Conservation (phyloP, 805 yeast genomes). For the Aciculoconidium aculeatum region DNA sequence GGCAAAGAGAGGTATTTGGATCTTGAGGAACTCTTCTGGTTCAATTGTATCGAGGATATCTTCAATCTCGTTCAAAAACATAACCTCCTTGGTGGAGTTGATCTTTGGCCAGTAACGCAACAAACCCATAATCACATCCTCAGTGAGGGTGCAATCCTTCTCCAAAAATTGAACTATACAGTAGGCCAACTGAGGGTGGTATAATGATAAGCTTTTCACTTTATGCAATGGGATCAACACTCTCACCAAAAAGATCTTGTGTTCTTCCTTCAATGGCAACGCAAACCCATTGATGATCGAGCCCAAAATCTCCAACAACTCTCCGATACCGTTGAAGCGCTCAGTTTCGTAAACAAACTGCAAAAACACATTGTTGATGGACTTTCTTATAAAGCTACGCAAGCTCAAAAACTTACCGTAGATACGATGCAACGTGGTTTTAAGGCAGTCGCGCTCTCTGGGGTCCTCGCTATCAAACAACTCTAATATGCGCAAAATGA, state of each 20-base stretch:
- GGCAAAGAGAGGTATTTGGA: conserved; percentile 88
- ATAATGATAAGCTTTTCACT: conserved; percentile 78
- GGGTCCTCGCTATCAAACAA: conserved; percentile 96
- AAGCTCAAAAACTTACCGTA: conserved; percentile 91
- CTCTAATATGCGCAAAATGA: conserved; percentile 74
- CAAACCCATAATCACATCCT: conserved; percentile 93
- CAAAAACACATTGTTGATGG: conserved; percentile 85
- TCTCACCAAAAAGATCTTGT: conserved; percentile 80
- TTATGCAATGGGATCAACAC: conserved; percentile 91
- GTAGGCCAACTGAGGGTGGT: conserved; percentile 95
- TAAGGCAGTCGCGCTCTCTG: conserved; percentile 89
- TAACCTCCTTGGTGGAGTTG: conserved; percentile 89
- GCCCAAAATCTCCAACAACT: conserved; percentile 89
- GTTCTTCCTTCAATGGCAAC: conserved; percentile 93
- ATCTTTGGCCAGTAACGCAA: conserved; percentile 95
- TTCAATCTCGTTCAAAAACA: conserved; percentile 93
- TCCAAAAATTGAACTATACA: conserved; percentile 95
- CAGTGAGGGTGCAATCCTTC: conserved; percentile 87
- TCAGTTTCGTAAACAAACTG: conserved; percentile 94
- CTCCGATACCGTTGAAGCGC: conserved; percentile 93
- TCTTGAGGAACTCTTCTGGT: conserved; percentile 83
- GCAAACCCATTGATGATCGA: conserved; percentile 98
- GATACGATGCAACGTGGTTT: conserved; percentile 91
- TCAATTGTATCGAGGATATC: conserved; percentile 96
- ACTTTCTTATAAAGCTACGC: conserved; percentile 85